Evolutionary conservation across 768 basidiomycete genomes (phyloP).

Genomic region (Suillus subluteus): DNA sequence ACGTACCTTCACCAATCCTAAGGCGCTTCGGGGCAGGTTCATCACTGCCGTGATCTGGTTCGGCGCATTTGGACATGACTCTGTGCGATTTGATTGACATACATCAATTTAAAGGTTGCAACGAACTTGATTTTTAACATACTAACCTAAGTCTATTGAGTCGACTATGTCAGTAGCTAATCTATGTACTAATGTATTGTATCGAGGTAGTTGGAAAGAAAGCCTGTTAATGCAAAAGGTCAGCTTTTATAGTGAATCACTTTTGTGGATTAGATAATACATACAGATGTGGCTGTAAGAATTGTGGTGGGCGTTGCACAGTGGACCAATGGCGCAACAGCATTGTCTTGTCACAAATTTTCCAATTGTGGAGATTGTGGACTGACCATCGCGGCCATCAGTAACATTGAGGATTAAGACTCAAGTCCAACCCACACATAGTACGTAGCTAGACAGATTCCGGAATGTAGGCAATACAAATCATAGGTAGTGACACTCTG

Average conservation of each 20-base stretch:
- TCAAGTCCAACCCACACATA: no score
- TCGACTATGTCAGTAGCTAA: background rate
- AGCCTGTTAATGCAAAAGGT: background rate
- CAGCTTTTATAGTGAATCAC: background rate
- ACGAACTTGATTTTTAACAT: background rate
- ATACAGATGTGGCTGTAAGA: background rate
- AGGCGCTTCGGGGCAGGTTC: background rate
- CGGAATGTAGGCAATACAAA: no score
- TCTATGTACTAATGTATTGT: background rate
- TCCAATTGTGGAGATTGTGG: background rate
- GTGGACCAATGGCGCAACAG: background rate
- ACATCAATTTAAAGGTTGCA: background rate
- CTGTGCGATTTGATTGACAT: background rate
- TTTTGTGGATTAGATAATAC: background rate
- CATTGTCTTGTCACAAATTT: background rate
- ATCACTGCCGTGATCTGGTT: background rate
- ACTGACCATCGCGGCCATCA: background rate
- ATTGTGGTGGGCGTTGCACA: background rate
- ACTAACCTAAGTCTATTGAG: background rate
- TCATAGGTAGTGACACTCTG: no score
- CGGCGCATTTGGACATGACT: background rate
- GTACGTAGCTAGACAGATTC: no score
- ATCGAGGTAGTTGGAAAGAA: background rate
- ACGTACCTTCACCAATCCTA: background rate
- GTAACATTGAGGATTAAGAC: no score